Evolutionary conservation across 2,329 filamentous ascomycete species (phyloP).

Genomic region (Penicillium concentricum): DNA sequence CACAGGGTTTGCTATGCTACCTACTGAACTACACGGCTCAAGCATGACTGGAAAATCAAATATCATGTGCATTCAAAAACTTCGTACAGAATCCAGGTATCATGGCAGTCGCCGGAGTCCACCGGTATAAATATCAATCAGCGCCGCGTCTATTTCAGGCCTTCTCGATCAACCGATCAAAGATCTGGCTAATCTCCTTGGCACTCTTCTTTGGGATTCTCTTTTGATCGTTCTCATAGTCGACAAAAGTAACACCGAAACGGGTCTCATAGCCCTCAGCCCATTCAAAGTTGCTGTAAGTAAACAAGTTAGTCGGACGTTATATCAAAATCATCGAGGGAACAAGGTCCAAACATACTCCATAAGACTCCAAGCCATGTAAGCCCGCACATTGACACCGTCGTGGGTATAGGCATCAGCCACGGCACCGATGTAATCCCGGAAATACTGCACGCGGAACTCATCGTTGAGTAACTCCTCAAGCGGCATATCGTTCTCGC

Average conservation of each 20-base stretch:
- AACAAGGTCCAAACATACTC: constrained; percentile 51
- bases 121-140: background rate
- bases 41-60: background rate
- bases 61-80: background rate
- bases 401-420: constrained; percentile 69
- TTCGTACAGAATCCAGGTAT: background rate
- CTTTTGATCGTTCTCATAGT: constrained; percentile 77
- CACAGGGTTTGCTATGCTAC: background rate
- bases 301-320: constrained; percentile 6
- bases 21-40: background rate
- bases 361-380: constrained; percentile 85
- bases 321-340: background rate
- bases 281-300: constrained; percentile 75
- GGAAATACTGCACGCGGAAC: constrained; percentile 77
- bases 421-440: constrained; percentile 73
- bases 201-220: constrained; percentile 83
- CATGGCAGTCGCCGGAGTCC: background rate
- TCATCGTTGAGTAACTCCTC: constrained; percentile 76
- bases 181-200: constrained; percentile 66
- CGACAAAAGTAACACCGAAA: constrained; percentile 80
- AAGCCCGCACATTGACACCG: constrained; percentile 74
- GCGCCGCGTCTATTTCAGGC: constrained; percentile 31
- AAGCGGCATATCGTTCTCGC: constrained; percentile 71
- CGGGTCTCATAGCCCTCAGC: constrained; percentile 87
- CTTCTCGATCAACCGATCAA: constrained; percentile 68